phyloP scores from a whole-genome alignment of 2,329 filamentous ascomycete genomes.

The Epichloe aotearoae region DNA sequence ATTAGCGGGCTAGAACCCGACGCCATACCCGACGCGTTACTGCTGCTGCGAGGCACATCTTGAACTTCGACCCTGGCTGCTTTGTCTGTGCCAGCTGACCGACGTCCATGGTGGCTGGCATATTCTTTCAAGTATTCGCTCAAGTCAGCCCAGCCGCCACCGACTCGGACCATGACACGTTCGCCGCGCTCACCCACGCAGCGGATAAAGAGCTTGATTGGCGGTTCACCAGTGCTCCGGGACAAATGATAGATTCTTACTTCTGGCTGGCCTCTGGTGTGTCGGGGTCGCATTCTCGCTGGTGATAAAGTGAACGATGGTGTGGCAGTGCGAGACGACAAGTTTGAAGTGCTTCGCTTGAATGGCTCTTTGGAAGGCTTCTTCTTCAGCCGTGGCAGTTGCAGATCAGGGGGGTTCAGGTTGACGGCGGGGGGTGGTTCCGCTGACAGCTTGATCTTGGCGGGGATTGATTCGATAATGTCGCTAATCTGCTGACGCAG shows the following conservation, averaged over 20 bases:
- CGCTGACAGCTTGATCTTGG: conserved; percentile 60
- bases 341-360: conserved; percentile 35
- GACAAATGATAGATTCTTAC: conserved; percentile 90
- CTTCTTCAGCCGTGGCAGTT: conserved; percentile 33
- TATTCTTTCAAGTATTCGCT: conserved; percentile 93
- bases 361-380: conserved; percentile 29
- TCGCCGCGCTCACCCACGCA: conserved; percentile 82
- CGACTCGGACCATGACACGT: conserved; percentile 94
- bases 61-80: conserved; percentile 46
- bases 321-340: conserved; percentile 45
- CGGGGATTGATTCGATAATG: conserved; percentile 65
- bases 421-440: conserved; percentile 35
- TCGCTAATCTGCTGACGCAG: conserved; percentile 70
- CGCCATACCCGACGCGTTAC: conserved; percentile 9
- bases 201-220: conserved; percentile 89
- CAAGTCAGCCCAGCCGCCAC: conserved; percentile 94
- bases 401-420: conserved; percentile 47
- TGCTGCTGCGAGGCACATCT: conserved; percentile 27
- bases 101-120: conserved; percentile 78
- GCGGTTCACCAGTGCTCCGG: conserved; percentile 67
- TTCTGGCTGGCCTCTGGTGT: conserved; percentile 47
- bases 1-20: conserved; percentile 27
- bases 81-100: conserved; percentile 29
- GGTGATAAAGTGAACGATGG: conserved; percentile 60
- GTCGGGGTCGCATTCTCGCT: conserved; percentile 38